Percentiles rank a stretch among this genome's conserved stretches.
These are phyloP conservation scores for Xylaria sp. DNA, from an alignment of 2,329 filamentous ascomycete genomes.

Conservation along the genomic window DNA sequence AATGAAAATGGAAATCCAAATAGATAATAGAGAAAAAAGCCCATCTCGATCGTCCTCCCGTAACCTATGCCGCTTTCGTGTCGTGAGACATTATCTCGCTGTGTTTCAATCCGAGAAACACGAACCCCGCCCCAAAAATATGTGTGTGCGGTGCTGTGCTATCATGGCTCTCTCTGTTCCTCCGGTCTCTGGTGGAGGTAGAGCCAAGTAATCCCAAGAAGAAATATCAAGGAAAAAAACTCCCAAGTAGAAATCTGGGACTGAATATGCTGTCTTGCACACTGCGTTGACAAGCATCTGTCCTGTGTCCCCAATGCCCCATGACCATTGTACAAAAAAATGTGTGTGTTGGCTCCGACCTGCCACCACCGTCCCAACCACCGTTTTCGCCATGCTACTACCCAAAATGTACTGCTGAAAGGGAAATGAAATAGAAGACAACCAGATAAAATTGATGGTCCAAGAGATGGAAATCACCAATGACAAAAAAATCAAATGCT, in stretches of 20 bases:
- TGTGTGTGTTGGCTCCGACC: conserved; percentile 39
- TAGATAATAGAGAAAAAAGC: conserved; percentile 21
- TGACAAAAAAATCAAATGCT: conserved; percentile 50
- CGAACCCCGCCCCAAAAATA: conserved; percentile 34
- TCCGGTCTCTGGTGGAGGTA: conserved; percentile 38
- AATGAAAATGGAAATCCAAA: conserved; percentile 13
- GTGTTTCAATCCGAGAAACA: conserved; percentile 43
- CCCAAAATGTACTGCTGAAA: conserved; percentile 42
- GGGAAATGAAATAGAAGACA: conserved; percentile 27
- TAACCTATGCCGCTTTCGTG: conserved; percentile 41
- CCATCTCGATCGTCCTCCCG: conserved; percentile 27
- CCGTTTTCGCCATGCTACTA: conserved; percentile 51
- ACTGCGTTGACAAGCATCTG: conserved; percentile 42
- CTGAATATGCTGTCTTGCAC: conserved; percentile 36
- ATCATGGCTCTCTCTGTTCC: conserved; percentile 34
- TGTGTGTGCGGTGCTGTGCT: conserved; percentile 34
- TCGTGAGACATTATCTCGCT: conserved; percentile 49
- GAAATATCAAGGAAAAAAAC: conserved; percentile 32
- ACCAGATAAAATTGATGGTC: conserved; percentile 13
- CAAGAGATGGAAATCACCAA: conserved; percentile 32
- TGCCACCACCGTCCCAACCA: conserved; percentile 44
- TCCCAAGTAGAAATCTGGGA: conserved; percentile 35
- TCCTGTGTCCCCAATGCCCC: conserved; percentile 41
- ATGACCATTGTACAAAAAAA: conserved; percentile 50
- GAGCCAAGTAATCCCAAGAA: conserved; percentile 37